A percentile compares a stretch with the other conserved stretches of the same genome.
Evolutionary conservation across 2,329 filamentous ascomycete genomes (phyloP).

Genomic region (Colletotrichum gloeosporioides): DNA sequence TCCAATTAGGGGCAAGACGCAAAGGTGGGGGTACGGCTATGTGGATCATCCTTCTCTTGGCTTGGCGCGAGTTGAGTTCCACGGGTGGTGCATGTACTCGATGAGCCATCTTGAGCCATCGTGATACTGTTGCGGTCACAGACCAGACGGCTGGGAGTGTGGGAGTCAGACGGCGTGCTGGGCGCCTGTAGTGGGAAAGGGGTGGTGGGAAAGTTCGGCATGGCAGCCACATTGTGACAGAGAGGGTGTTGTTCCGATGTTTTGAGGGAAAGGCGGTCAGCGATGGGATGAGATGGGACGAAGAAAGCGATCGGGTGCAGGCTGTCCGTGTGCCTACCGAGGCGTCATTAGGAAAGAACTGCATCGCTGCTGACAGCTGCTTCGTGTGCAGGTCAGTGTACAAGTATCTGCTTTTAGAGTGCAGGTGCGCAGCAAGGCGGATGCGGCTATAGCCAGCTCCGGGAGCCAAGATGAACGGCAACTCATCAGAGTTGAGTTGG

Average conservation of each 20-base stretch:
- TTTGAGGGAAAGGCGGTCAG: conserved; percentile 8
- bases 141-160: background rate
- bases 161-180: background rate
- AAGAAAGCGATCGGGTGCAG: background rate
- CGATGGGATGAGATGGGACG: background rate
- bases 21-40: conserved; percentile 6
- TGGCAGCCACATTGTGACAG: background rate
- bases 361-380: background rate
- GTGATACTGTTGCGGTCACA: conserved; percentile 2
- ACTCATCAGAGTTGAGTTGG: background rate
- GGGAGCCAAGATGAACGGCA: background rate
- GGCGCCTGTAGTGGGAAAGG: background rate
- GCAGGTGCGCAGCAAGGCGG: background rate
- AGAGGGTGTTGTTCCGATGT: background rate
- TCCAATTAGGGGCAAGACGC: background rate
- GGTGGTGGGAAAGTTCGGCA: background rate
- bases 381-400: background rate
- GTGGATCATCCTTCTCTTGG: conserved; percentile 4
- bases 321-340: background rate
- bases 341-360: background rate
- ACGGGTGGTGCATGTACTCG: background rate
- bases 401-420: background rate
- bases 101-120: conserved; percentile 6
- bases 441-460: background rate
- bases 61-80: background rate